Evolutionary conservation across 192 early-diverging fungal genomes (phyloP), one percentile per base, ranked within the genome.

Genomic region (Coemansia sp.): DNA sequence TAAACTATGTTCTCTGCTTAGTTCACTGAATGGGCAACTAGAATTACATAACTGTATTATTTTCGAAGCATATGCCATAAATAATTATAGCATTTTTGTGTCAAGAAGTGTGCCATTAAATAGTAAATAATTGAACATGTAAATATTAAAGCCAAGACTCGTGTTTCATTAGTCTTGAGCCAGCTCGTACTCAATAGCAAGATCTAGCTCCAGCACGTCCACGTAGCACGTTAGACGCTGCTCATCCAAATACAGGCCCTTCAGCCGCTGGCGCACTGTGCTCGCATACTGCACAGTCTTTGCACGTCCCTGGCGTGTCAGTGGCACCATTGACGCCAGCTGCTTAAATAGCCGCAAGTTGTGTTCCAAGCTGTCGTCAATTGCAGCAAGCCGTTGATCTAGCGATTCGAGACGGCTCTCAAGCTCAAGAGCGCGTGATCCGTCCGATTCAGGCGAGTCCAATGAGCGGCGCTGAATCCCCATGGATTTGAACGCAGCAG

Each of bases 141-240:
- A 35, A 55, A 54, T 43, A 43, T 2, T 47, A 49, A 24, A 57
- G 55, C 8, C 19, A 47, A 41, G 24, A n/a, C 12, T 57, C n/a
- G 56, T 11, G 48, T 4, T 65, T 51, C 7, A 48, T 37, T 7
- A 25, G 59, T 45, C 41, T 45, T 45, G 41, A n/a, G 41, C 41
- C 49, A 82, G 60, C 69, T 83, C 82, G 12, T 76, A 76, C 59
- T 83, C 82, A 12, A 83, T 83, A 9, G 72, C 65, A 12, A 87
- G 72, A 43, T 88, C 87, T 10, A 79, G 74, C 57, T 91, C 87
- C 22, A 92, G 47, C 53, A 89, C 85, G 32, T 89, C 87, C 10
- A 87, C 83, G 76, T 90, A 92, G 59, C 91, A 92, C 15, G 85
- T 84, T 19, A 91, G 65, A 27, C 87, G 76, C 48, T 84, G 87